phyloP scores from a whole-genome alignment of 2,329 filamentous ascomycete species.

The Aspergillus pseudoviridinutans region DNA sequence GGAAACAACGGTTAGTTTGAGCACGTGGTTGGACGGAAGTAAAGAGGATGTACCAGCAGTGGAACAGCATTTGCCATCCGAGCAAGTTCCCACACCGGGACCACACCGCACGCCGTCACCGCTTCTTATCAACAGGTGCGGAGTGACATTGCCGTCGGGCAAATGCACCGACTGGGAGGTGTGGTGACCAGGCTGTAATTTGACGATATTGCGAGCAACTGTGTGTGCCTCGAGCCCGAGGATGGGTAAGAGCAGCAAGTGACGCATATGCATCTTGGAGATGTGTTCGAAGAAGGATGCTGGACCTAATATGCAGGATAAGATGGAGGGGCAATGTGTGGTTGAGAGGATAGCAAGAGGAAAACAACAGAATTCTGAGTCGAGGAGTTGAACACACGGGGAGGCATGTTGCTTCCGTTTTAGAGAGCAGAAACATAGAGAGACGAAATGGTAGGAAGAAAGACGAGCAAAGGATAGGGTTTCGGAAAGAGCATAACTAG shows the following conservation, averaged over 20 bases:
- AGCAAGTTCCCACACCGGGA: conserved; percentile 30
- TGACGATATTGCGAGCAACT: conserved; percentile 12
- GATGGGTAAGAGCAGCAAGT: conserved; percentile 9
- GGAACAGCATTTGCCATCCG: conserved; percentile 37
- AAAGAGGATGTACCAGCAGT: conserved; percentile 27
- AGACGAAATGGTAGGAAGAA: not conserved
- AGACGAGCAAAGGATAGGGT: not conserved
- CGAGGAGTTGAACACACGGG: not conserved
- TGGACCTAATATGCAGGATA: conserved; percentile 21
- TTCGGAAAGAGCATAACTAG: not conserved
- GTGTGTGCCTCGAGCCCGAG: conserved; percentile 10
- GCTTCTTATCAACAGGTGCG: conserved; percentile 10
- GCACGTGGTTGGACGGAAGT: not conserved
- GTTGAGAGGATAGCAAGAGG: conserved; percentile 5
- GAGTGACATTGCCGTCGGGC: not conserved
- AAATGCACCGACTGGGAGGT: not conserved
- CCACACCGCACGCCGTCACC: conserved; percentile 31
- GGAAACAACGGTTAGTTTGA: not conserved
- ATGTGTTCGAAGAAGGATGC: conserved; percentile 4
- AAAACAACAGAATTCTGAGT: not conserved
- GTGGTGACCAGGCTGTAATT: conserved; percentile 6
- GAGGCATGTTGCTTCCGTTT: not conserved
- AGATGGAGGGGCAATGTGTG: conserved; percentile 7
- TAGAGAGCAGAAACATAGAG: not conserved
- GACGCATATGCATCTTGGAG: conserved; percentile 21